Base-by-base conservation (phyloP, 441 rosid genomes). In the Populus trichocarpa region DNA sequence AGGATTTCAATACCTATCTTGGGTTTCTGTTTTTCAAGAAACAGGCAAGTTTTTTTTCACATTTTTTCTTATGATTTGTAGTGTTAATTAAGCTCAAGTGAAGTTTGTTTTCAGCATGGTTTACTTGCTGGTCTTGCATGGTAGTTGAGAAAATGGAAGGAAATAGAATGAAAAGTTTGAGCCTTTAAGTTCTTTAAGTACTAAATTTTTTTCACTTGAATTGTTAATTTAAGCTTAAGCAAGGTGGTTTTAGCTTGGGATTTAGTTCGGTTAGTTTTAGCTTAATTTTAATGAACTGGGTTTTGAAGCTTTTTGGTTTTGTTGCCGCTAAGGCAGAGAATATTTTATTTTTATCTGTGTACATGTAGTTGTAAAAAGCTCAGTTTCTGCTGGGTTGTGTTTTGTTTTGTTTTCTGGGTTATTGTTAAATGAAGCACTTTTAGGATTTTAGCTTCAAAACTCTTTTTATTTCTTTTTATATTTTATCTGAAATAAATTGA, bases 11-110 rank as follows among this genome's bases (percentile, higher is more conserved):
- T 61, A 66, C 13, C 36, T 46, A 5, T 73, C 26, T 33, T 57
- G 82, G 68, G 5, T 12, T 40, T 40, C 14, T 40, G 5, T 73
- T 71, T 84, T 75, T 67, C 69, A 23, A 61, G 66, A 61, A 61
- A 61, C 66, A 61, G 66, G 66, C 14, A 13, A 13, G 22, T 59
- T 67, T 74, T 71, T 32, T 42, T 11, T 53, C 6, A 20, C 67
- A 36, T 20, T 50, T 35, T 70, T 20, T 42, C 33, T 4, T 11
- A 66, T 36, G 36, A 67, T 28, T 71, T 76, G 50, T 65, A 77
- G 74, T 74, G 50, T 76, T 75, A 57, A 42, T 71, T 66, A 23
- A 61, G 72, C 76, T 74, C n/a, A 22, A 26, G 10, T 22, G 66
- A n/a, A 20, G 0, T 14, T 8, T 59, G 26, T 26, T 28, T 67